A percentile compares a stretch with the other conserved stretches of the same genome.
These are phyloP conservation scores for Globisporangium heterothallicum DNA, from an alignment of 352 stramenopile species.

Conservation along the genomic window DNA sequence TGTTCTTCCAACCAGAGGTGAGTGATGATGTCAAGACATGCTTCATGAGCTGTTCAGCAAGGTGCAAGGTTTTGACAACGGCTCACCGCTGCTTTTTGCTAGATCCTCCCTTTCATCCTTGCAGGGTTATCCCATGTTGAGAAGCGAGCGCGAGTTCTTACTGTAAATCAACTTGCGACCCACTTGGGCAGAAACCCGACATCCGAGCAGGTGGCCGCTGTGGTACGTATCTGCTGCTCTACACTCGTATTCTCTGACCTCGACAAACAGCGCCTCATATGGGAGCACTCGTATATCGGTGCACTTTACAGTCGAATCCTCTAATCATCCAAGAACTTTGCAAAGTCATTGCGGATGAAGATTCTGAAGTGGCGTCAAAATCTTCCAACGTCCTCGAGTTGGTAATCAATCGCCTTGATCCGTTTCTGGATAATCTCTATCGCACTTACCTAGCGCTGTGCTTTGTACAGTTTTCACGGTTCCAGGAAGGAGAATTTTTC, in stretches of 20 bases:
- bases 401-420: conserved; percentile 19
- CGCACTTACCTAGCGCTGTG: background rate
- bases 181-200: conserved; percentile 53
- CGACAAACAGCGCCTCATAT: too few relatives aligned
- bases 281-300: too few relatives aligned
- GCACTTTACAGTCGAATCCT: conserved; percentile 29
- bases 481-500: conserved; percentile 36
- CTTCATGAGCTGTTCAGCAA: background rate
- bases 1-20: conserved; percentile 74
- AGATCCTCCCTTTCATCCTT: conserved; percentile 73
- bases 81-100: background rate
- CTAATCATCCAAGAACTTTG: conserved; percentile 55
- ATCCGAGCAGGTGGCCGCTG: conserved; percentile 35
- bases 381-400: conserved; percentile 54
- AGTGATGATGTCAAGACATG: conserved; percentile 1
- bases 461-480: conserved; percentile 32
- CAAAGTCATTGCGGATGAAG: conserved; percentile 53
- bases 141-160: conserved; percentile 50
- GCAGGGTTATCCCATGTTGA: conserved; percentile 64
- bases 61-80: too few relatives aligned
- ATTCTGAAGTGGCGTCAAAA: conserved; percentile 64
- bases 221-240: conserved; percentile 29
- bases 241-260: too few relatives aligned
- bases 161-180: conserved; percentile 63
- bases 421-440: background rate